These are phyloP conservation scores for Pneumocystis sp. DNA, from an alignment of 1,139 yeast genomes.

Conservation along the genomic window DNA sequence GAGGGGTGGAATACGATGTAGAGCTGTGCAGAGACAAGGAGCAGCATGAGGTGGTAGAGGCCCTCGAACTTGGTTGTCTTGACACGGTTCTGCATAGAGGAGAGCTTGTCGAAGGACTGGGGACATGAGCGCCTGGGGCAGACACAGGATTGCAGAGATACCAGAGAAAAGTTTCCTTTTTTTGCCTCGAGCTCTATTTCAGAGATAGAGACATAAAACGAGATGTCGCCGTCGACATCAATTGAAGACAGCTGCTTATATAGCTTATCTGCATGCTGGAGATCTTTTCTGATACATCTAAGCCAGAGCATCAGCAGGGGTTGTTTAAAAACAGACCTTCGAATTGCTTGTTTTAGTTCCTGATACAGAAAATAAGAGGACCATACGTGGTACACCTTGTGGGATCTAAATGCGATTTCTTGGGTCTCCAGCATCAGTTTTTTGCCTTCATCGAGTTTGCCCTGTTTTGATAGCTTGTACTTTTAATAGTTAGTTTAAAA, in stretches of 20 bases:
- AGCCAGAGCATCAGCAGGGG: background rate
- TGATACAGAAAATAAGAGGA: conserved; percentile 4
- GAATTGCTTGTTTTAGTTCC: conserved; percentile 8
- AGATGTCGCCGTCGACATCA: background rate
- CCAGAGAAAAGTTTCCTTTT: background rate
- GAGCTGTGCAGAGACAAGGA: background rate
- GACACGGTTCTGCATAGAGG: background rate
- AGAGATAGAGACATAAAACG: background rate
- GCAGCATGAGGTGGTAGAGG: background rate
- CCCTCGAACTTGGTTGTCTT: background rate
- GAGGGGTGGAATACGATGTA: background rate
- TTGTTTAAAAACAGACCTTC: conserved; percentile 3
- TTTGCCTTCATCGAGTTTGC: conserved; percentile 4
- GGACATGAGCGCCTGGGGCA: background rate
- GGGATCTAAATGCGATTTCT: conserved; percentile 1
- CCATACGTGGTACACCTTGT: conserved; percentile 7
- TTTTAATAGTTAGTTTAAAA: background rate
- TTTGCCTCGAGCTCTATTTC: background rate
- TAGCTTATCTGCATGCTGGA: background rate
- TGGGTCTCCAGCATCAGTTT: background rate
- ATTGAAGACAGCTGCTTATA: background rate
- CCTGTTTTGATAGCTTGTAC: conserved; percentile 1
- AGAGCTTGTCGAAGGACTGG: background rate
- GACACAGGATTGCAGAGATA: background rate
- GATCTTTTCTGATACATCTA: background rate